These are phyloP conservation scores for Mycena polygramma DNA, from an alignment of 768 basidiomycete genomes.

Conservation along the genomic window DNA sequence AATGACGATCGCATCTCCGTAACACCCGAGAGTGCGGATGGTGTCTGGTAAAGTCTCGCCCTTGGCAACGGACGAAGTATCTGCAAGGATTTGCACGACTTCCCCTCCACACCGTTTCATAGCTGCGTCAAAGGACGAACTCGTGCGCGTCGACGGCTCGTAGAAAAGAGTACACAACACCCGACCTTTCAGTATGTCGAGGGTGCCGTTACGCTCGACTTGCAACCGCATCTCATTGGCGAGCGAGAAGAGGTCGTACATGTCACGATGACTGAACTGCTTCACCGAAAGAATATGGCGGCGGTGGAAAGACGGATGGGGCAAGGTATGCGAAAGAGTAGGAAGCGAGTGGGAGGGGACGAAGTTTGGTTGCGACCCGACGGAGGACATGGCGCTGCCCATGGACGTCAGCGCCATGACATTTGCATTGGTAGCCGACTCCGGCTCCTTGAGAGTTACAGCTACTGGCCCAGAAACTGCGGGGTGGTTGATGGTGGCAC, in stretches of 20 bases:
- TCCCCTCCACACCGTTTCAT: constrained; percentile 99
- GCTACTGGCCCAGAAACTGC: constrained; percentile 34
- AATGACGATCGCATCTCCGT: constrained; percentile 94
- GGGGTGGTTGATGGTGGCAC: constrained; percentile 63
- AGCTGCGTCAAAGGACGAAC: constrained; percentile 95
- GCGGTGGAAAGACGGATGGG: constrained; percentile 91
- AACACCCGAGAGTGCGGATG: constrained; percentile 93
- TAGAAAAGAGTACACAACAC: constrained; percentile 95
- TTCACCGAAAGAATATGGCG: constrained; percentile 95
- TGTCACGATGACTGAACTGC: constrained; percentile 89
- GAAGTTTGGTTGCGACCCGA: constrained; percentile 7
- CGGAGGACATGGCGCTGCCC: constrained; percentile 13
- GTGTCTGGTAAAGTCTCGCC: constrained; percentile 96
- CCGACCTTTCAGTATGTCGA: constrained; percentile 92
- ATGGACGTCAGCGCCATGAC: constrained; percentile 45
- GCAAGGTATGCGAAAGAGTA: constrained; percentile 59
- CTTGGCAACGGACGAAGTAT: constrained; percentile 90
- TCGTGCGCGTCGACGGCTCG: constrained; percentile 96
- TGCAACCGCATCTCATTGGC: constrained; percentile 98
- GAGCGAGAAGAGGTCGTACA: constrained; percentile 93
- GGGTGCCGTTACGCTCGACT: constrained; percentile 89
- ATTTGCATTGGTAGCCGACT: constrained; percentile 38
- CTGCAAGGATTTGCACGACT: constrained; percentile 87
- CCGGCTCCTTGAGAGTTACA: constrained; percentile 47
- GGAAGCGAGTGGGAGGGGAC: constrained; percentile 47